These are phyloP conservation scores for Nicotiana knightiana DNA, from an alignment of 257 asterid genomes.

Conservation along the genomic window DNA sequence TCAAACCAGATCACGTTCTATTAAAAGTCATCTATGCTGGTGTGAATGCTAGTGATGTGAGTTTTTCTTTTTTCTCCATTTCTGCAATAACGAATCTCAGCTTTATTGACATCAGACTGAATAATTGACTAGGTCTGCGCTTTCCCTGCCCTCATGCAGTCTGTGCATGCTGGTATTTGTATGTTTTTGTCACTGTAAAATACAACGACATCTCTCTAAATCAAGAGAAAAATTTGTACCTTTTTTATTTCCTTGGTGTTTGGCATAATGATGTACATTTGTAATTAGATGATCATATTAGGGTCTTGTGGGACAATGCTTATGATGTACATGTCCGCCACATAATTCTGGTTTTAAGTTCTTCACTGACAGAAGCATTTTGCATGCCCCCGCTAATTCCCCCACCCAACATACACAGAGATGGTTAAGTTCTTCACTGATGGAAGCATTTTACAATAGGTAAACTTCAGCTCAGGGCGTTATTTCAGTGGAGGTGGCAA, in stretches of 20 bases:
- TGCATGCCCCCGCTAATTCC: not conserved
- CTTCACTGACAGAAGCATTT: not conserved
- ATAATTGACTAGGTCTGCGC: not conserved
- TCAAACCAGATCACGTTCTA: constrained; percentile 74
- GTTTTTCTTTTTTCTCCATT: constrained; percentile 24
- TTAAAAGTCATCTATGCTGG: constrained; percentile 92
- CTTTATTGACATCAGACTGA: constrained; percentile 1
- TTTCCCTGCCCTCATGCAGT: not conserved
- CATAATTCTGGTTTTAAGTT: not conserved
- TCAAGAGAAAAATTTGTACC: not conserved
- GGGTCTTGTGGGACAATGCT: not conserved
- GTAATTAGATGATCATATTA: not conserved
- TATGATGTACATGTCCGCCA: not conserved
- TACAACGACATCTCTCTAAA: not conserved
- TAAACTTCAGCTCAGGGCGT: constrained; percentile 91
- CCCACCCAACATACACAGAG: not conserved
- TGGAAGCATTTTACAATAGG: constrained; percentile 41
- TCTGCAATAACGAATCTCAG: not conserved
- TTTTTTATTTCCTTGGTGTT: not conserved
- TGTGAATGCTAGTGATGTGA: constrained; percentile 98
- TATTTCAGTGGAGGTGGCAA: constrained; percentile 64
- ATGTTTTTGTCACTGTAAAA: not conserved
- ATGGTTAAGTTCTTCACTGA: constrained; percentile 14
- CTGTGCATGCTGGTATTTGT: constrained; percentile 4
- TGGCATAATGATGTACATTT: not conserved